phyloP scores from a whole-genome alignment of 306 rosid genomes.

The Betula pendula region DNA sequence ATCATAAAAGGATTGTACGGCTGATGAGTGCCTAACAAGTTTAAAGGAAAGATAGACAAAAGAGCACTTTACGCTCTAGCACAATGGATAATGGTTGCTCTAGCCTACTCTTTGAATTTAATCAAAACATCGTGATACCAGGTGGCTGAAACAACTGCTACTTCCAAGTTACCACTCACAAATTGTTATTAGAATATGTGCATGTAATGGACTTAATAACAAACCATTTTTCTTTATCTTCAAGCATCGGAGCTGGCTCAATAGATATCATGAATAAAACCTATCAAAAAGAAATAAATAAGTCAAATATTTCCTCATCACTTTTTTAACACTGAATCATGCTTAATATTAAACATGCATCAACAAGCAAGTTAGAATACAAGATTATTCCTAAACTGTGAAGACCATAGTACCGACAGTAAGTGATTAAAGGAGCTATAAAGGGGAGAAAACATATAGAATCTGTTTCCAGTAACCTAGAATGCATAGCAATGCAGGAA shows the following conservation, averaged over 20 bases:
- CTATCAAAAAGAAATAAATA: constrained; percentile 36
- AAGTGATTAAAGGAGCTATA: not conserved
- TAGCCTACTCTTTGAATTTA: not conserved
- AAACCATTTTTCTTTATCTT: constrained; percentile 98
- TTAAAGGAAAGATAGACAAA: not conserved
- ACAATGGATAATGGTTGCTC: constrained; percentile 10
- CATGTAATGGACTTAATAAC: constrained; percentile 33
- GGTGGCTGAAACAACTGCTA: not conserved
- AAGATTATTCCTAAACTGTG: not conserved
- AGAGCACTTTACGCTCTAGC: not conserved
- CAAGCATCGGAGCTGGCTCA: constrained; percentile 99
- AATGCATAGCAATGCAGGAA: not conserved
- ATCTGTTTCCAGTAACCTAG: not conserved
- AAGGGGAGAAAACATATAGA: not conserved
- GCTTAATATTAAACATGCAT: not conserved
- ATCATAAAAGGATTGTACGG: not conserved
- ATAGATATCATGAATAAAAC: constrained; percentile 98
- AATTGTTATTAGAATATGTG: constrained; percentile 5
- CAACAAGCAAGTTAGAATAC: constrained; percentile 1
- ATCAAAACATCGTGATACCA: not conserved
- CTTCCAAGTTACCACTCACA: constrained; percentile 12
- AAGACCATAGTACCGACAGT: not conserved
- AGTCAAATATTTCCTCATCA: constrained; percentile 33
- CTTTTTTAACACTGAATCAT: not conserved
- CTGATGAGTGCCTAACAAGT: not conserved